Evolutionary conservation across 495 filamentous ascomycete genomes (phyloP).

Genomic region (Eremomyces bilateralis): DNA sequence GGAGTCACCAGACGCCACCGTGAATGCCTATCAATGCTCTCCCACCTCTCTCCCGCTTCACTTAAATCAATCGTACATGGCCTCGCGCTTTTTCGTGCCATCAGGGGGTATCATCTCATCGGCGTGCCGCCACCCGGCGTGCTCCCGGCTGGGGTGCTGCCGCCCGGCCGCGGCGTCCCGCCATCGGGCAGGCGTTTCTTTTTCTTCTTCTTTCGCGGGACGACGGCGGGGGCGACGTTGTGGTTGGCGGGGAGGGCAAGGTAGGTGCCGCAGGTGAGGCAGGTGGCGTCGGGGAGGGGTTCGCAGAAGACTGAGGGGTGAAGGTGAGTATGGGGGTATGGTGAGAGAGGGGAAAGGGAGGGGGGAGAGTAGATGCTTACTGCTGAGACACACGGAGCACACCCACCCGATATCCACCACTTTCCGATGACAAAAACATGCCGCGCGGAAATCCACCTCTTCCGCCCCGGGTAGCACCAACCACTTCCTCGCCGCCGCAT

Average conservation of each 20-base stretch:
- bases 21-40: no score
- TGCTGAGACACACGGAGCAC: slow-evolving; percentile 87
- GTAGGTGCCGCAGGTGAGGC: neutral
- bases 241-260: neutral
- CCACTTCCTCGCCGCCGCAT: slow-evolving; percentile 39
- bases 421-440: slow-evolving; percentile 85
- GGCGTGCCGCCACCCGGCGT: no score
- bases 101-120: no score
- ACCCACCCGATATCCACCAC: slow-evolving; percentile 89
- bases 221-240: neutral
- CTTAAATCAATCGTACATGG: no score
- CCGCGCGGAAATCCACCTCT: slow-evolving; percentile 84
- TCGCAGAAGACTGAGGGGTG: slow-evolving; percentile 1
- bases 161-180: neutral
- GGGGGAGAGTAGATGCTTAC: slow-evolving; percentile 18
- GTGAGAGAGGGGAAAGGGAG: neutral
- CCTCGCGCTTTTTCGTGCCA: no score
- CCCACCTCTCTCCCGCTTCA: no score
- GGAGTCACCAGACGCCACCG: no score
- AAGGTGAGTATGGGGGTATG: neutral
- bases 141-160: neutral
- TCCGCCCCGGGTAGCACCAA: slow-evolving; percentile 62
- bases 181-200: neutral
- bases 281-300: neutral
- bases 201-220: slow-evolving; percentile 2